Evolutionary conservation across 2,329 filamentous ascomycete genomes (phyloP), one percentile per base, ranked within the genome.

Genomic region (Ophiostoma quercus): DNA sequence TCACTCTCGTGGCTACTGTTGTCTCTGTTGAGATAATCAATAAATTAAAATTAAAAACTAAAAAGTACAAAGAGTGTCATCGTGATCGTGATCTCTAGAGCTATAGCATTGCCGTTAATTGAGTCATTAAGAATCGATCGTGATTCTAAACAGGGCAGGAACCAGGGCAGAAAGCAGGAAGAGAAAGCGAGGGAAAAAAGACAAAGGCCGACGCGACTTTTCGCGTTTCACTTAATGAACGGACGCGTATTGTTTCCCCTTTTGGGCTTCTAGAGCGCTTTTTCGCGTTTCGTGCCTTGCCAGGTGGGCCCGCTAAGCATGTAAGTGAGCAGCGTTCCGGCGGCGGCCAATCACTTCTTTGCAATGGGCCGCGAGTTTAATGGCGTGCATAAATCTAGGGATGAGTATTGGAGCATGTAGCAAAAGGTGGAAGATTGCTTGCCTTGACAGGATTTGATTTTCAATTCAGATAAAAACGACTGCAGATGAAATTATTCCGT

Each of bases 181-280:
- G 39, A 41, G 12, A 41, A 16, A 29, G 25, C 25, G 25, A 29
- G 25, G 0, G 57, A 29, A 29, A 29, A 14, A 62, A 22, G 22
- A 65, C 57, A 39, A 39, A 22, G 62, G 62, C 9, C 22, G 9
- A 32, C 65, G 65, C 65, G 65, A 66, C 65, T 66, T 66, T 66
- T 41, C 65, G 65, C 65, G 65, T 66, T 66, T 47, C 22, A 41
- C 39, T 62, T 62, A 62, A 62, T 62, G 6, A 19, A n/a, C 5
- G 57, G 32, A 62, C 57, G 57, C 57, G 57, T 34, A 11, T 34
- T 62, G 16, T 62, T 62, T 16, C 57, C 25, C 11, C 5, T n/a
- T 4, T 39, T 6, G 34, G 62, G 16, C 8, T 16, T 16, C 14
- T 34, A 32, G 39, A 32, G 34, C 34, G 34, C 34, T 47, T 66